Base-by-base conservation (phyloP, 306 rosid species). In the Vachellia pachyceras region DNA sequence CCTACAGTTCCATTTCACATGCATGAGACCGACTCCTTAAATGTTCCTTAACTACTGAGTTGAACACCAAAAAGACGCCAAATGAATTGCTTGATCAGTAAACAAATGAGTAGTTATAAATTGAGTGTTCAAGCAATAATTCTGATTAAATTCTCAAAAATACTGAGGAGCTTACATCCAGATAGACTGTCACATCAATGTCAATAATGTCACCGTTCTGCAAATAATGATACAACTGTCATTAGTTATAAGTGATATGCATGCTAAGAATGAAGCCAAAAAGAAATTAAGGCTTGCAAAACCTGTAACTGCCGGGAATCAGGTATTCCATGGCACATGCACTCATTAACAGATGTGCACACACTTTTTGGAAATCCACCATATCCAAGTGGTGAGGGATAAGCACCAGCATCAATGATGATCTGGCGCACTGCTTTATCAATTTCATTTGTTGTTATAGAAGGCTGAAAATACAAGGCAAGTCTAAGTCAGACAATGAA, bases 281-380 rank as follows among this genome's bases (percentile, higher is more conserved):
- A 49, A 22, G 64, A 40, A 80, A 57, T 23, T 68, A 18, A 58
- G 64, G 75, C 60, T 73, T 1, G n/a, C 18, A 75, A 75, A 87
- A 95, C 99, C 98, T 91, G 97, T 78, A 95, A 90, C 79, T 91
- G 97, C 84, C 98, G 90, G 83, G 97, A 93, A 88, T 95, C 99
- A 67, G 99, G 99, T 69, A 93, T 88, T 86, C 98, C 99, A 44
- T 95, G 99, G 91, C 99, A 93, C 98, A 95, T 89, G 90, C 99
- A 95, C 84, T 95, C 99, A 73, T 90, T 95, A 82, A 93, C 93
- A 12, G 99, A 95, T 71, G 99, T 95, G 80, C 99, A 95, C 33
- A 95, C 99, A 84, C 98, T 95, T 86, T 95, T 95, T 17, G 99
- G 99, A 90, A 95, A 95, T 58, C 97, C 97, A 36, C 99, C 99